A percentile compares a stretch with the other conserved stretches of the same genome.
Evolutionary conservation across 352 stramenopile genomes (phyloP).

Genomic region (Phytophthora macrochlamydospora): DNA sequence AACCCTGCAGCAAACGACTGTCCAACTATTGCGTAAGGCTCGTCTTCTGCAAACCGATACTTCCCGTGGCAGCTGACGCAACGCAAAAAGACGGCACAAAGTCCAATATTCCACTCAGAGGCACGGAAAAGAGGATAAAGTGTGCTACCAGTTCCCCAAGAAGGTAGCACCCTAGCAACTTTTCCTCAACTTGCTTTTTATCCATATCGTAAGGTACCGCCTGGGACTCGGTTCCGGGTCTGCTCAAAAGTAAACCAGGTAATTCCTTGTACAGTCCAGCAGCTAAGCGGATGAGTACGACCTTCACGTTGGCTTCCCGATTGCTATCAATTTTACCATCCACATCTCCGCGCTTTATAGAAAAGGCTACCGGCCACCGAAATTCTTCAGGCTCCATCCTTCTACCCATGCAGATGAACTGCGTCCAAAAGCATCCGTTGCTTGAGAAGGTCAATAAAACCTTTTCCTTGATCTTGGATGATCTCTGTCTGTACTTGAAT

Average conservation of each 20-base stretch:
- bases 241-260: conserved; percentile 40
- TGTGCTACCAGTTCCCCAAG: conserved; percentile 69
- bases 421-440: conserved; percentile 46
- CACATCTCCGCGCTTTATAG: conserved; percentile 18
- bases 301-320: conserved; percentile 35
- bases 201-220: background rate
- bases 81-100: conserved; percentile 60
- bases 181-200: conserved; percentile 23
- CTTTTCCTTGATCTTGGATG: conserved; percentile 15
- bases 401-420: conserved; percentile 52
- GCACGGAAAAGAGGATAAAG: conserved; percentile 53
- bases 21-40: conserved; percentile 28
- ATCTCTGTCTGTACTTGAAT: background rate
- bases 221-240: background rate
- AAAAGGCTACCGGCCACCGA: conserved; percentile 49
- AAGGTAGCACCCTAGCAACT: conserved; percentile 58
- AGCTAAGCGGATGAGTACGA: conserved; percentile 46
- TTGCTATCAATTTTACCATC: conserved; percentile 14
- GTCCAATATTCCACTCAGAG: conserved; percentile 57
- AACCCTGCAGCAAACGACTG: conserved; percentile 61
- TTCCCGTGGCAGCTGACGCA: conserved; percentile 39
- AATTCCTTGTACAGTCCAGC: conserved; percentile 34
- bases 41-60: conserved; percentile 20
- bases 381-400: conserved; percentile 49
- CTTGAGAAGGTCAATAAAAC: conserved; percentile 47